Evolutionary conservation across 768 basidiomycete species (phyloP), one percentile per base, ranked within the genome.

Genomic region (Boletellus emodensis): DNA sequence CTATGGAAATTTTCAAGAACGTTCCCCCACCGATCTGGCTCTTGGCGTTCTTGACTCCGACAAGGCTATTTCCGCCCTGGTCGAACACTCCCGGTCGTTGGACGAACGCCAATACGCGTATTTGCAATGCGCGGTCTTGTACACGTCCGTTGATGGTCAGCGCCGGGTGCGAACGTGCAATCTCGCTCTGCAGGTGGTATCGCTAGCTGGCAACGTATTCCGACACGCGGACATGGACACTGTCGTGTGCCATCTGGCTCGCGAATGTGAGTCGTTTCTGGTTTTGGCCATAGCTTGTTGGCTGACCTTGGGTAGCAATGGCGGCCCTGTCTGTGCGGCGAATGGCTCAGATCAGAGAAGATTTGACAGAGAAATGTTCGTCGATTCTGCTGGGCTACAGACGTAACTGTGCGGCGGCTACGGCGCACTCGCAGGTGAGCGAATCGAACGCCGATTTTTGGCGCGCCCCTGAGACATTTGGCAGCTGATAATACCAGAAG

Each of bases 401-500:
- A 30, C 83, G 80, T 52, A 83, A 92, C 56, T 98, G 96, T 66
- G 93, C 94, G 0, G 77, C 89, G 28, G 77, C 87, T 0, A 85
- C 90, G 0, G 74, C 82, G 4, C 71, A 77, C 0, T 85, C 87
- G 6, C 95, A 97, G 75, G 95, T 93, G 55, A 58, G 75, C 45
- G 15, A 36, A 36, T 20, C 40, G 3, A 24, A 17, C 30, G 15
- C 6, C 8, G 32, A 49, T 39, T 15, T 22, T 3, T 48, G 32
- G 30, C 45, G 38, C 42, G 17, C 44, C 18, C 51, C 59, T 53
- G 39, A 57, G 35, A 44, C 51, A 12, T 6, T 3, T 32, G 38
- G 1, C 58, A 99, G 95, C 70, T 99, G 54, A 88, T 99, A 53
- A 82, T 99, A 22, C 96, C 96, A 6, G 96, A 98, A 69, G 85